Percentiles rank a stretch among this genome's conserved stretches.
phyloP scores from a whole-genome alignment of 2,329 filamentous ascomycete species.

The Fonsecaea monophora region DNA sequence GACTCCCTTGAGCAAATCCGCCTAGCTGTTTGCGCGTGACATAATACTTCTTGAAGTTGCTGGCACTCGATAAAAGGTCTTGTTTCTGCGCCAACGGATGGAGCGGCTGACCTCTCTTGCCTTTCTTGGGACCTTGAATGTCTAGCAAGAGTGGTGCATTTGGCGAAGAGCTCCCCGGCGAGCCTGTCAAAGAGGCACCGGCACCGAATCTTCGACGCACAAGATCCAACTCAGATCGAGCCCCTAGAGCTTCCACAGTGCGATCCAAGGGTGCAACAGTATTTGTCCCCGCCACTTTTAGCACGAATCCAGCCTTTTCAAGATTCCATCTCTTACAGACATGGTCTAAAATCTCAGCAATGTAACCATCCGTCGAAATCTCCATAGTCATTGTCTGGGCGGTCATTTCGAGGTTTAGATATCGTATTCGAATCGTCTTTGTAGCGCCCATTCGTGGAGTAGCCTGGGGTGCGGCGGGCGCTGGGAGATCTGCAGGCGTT shows the following conservation, averaged over 20 bases:
- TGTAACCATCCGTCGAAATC: conserved; percentile 69
- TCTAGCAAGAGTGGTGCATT: conserved; percentile 69
- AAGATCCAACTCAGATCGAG: conserved; percentile 66
- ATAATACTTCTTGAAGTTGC: conserved; percentile 67
- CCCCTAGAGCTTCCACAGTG: conserved; percentile 68
- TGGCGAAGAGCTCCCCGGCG: conserved; percentile 67
- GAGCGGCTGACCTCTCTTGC: conserved; percentile 52
- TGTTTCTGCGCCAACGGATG: conserved; percentile 57
- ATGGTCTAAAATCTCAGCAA: conserved; percentile 70
- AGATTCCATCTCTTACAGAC: conserved; percentile 67
- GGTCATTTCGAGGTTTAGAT: conserved; percentile 65
- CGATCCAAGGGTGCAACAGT: conserved; percentile 69
- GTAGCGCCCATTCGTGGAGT: conserved; percentile 64
- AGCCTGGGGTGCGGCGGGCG: conserved; percentile 52
- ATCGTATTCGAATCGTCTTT: conserved; percentile 66
- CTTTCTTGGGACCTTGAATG: conserved; percentile 49
- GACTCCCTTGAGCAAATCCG: conserved; percentile 67
- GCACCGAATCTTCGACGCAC: conserved; percentile 67
- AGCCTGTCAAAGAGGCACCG: conserved; percentile 63
- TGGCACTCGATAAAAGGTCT: conserved; percentile 51
- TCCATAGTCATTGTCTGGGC: conserved; percentile 60
- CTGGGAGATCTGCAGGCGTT: conserved; percentile 55
- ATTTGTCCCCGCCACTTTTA: conserved; percentile 68
- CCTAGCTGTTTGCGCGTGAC: conserved; percentile 70
- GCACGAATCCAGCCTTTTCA: conserved; percentile 68